Conservation (phyloP, 768 basidiomycete genomes). For the Phylloporus sp. region DNA sequence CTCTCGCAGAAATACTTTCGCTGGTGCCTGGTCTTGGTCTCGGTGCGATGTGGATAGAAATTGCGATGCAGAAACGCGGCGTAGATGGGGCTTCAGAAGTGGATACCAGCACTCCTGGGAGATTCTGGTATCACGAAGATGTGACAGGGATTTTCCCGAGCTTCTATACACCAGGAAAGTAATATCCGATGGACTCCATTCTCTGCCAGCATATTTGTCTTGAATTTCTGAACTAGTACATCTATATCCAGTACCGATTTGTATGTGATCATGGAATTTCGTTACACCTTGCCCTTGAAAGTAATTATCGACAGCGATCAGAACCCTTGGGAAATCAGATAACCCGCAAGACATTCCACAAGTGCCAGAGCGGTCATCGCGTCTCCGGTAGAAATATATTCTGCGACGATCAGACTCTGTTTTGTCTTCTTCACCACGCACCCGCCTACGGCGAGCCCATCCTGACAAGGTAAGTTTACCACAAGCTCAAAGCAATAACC, state of each 20-base stretch:
- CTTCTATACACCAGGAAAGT: conserved; percentile 36
- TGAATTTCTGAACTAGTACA: background rate
- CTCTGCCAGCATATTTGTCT: background rate
- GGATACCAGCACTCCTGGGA: conserved; percentile 3
- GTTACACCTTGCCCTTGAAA: background rate
- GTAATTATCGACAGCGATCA: conserved; percentile 7
- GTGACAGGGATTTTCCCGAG: conserved; percentile 51
- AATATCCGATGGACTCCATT: background rate
- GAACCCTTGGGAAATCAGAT: conserved; percentile 22
- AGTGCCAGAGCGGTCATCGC: conserved; percentile 11
- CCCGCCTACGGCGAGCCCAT: conserved; percentile 9
- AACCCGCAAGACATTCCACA: conserved; percentile 21
- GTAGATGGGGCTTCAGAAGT: conserved; percentile 4
- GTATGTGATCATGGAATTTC: background rate
- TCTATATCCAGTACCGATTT: conserved; percentile 1
- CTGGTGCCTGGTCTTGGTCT: conserved; percentile 53
- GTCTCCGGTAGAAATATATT: conserved; percentile 12
- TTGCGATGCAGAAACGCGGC: conserved; percentile 37
- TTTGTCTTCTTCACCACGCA: conserved; percentile 26
- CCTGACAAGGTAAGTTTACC: background rate
- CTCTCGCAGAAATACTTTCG: conserved; percentile 37
- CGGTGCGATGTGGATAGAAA: conserved; percentile 66
- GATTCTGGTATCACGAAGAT: conserved; percentile 61
- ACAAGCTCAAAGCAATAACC: background rate
- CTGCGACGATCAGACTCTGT: conserved; percentile 25